These are phyloP conservation scores for Termitomyces sp. DNA, from an alignment of 768 basidiomycete genomes.

Conservation along the genomic window DNA sequence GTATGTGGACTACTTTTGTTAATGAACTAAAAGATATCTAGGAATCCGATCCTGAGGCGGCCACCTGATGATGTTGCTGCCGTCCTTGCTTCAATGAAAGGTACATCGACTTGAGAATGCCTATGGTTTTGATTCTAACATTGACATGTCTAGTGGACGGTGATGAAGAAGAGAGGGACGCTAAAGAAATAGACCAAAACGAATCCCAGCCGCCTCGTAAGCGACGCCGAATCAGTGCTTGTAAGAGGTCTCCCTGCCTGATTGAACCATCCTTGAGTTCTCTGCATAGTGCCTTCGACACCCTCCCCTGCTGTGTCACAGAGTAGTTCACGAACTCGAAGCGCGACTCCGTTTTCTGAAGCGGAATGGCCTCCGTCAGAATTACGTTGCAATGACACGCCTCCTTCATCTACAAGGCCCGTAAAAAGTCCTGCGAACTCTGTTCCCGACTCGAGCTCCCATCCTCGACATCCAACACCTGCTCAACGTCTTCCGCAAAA, in stretches of 20 bases:
- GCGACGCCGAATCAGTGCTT: slow-evolving; percentile 8
- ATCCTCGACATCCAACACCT: slow-evolving; percentile 26
- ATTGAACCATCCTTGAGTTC: background rate
- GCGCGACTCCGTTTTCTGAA: slow-evolving; percentile 13
- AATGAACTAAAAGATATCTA: slow-evolving; percentile 2
- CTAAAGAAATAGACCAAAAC: background rate
- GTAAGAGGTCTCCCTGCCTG: slow-evolving; percentile 1
- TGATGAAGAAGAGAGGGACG: background rate
- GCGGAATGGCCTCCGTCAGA: slow-evolving; percentile 13
- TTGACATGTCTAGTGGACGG: slow-evolving; percentile 1
- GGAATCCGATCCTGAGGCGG: slow-evolving; percentile 1
- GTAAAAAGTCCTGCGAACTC: background rate
- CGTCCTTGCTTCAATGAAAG: slow-evolving; percentile 12
- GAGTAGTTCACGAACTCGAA: slow-evolving; percentile 6
- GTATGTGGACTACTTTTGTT: background rate
- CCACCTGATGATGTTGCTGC: slow-evolving; percentile 9
- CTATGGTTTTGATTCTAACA: background rate
- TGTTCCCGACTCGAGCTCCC: slow-evolving; percentile 11
- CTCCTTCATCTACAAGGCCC: background rate
- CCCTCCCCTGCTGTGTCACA: background rate
- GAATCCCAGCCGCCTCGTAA: slow-evolving; percentile 5
- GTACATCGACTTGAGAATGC: background rate
- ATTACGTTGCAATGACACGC: background rate
- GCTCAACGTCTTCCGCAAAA: slow-evolving; percentile 21
- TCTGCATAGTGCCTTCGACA: background rate